Conservation (phyloP, 768 basidiomycete species). For the Agaricus subrufescens region DNA sequence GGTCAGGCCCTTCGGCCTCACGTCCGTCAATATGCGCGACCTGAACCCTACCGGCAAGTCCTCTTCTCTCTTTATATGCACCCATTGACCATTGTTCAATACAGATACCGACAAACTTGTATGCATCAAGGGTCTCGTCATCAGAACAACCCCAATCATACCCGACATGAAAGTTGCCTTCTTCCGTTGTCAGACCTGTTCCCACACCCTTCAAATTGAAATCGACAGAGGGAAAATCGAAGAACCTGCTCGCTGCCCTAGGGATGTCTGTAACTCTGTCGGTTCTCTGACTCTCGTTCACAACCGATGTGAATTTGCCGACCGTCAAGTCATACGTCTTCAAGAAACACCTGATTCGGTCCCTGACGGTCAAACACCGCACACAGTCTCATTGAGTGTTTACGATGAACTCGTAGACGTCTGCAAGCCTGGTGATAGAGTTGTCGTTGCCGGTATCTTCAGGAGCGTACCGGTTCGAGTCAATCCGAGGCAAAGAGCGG, state of each 20-base stretch:
- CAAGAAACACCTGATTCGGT: conserved; percentile 99
- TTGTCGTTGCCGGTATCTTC: conserved; percentile 91
- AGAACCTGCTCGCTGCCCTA: conserved; percentile 87
- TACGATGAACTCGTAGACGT: conserved; percentile 98
- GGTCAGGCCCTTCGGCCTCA: conserved; percentile 85
- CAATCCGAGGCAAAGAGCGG: conserved; percentile 84
- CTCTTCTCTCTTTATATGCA: background rate
- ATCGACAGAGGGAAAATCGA: conserved; percentile 98
- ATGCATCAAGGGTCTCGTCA: conserved; percentile 93
- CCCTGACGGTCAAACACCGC: conserved; percentile 97
- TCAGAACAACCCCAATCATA: conserved; percentile 95
- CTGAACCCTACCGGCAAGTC: conserved; percentile 86
- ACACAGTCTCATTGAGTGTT: conserved; percentile 94
- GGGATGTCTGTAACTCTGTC: conserved; percentile 84
- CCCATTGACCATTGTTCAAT: background rate
- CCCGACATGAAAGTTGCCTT: conserved; percentile 99
- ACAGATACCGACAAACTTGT: conserved; percentile 97
- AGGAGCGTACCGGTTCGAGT: conserved; percentile 93
- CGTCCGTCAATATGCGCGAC: conserved; percentile 88
- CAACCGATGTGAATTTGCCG: conserved; percentile 95
- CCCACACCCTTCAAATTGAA: conserved; percentile 95
- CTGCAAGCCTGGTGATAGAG: conserved; percentile 92
- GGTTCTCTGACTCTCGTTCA: conserved; percentile 95
- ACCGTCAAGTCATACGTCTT: conserved; percentile 90
- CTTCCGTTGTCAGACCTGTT: conserved; percentile 94